Evolutionary conservation across 768 basidiomycete species (phyloP).

Genomic region (Kwoniella bestiolae): DNA sequence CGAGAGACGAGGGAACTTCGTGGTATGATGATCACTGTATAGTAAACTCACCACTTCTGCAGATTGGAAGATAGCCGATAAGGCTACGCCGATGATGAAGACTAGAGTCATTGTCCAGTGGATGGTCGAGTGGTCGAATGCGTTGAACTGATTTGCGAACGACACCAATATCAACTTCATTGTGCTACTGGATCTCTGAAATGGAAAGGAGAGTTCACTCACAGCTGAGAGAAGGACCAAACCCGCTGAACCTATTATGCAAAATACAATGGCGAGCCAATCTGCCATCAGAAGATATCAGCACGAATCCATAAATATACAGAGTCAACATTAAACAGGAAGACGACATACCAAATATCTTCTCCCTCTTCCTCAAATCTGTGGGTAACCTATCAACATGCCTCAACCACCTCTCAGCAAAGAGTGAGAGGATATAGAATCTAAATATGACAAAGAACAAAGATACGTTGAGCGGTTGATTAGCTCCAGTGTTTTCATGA

Average conservation of each 20-base stretch:
- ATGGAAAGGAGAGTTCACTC: slow-evolving; percentile 19
- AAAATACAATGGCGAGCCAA: slow-evolving; percentile 56
- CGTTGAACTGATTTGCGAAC: slow-evolving; percentile 53
- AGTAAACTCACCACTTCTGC: slow-evolving; percentile 50
- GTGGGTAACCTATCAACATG: slow-evolving; percentile 59
- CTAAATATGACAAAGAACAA: slow-evolving; percentile 24
- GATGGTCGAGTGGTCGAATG: slow-evolving; percentile 52
- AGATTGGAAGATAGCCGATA: slow-evolving; percentile 58
- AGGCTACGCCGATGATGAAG: slow-evolving; percentile 58
- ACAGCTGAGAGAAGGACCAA: slow-evolving; percentile 55
- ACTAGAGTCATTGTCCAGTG: slow-evolving; percentile 55
- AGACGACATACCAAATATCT: slow-evolving; percentile 49
- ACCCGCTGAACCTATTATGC: slow-evolving; percentile 53
- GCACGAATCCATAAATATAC: no score
- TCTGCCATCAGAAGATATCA: no score
- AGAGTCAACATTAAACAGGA: background rate
- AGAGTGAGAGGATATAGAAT: slow-evolving; percentile 56
- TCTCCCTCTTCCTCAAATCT: slow-evolving; percentile 48
- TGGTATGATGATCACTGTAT: background rate
- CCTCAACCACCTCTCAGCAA: slow-evolving; percentile 58
- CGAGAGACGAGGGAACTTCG: no score
- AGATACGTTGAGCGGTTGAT: background rate
- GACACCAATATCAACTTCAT: no score
- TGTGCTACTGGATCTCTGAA: no score
- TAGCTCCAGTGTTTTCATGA: no score